Evolutionary conservation across 2,329 filamentous ascomycete species (phyloP).

Genomic region (Hyphodiscus sp.): DNA sequence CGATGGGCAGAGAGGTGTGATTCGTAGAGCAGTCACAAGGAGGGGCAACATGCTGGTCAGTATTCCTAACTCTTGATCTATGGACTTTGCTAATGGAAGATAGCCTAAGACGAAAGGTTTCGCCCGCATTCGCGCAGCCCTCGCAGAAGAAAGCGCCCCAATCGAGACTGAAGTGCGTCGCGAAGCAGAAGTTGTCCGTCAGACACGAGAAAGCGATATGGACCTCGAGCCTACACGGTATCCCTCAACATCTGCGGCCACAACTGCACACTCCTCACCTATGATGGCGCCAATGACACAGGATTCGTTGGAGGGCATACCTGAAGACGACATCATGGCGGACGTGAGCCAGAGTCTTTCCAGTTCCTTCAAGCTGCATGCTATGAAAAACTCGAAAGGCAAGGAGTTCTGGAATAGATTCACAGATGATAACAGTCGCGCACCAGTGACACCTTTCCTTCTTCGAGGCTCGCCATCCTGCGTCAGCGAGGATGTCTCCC

Average conservation of each 20-base stretch:
- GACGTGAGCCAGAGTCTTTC: constrained; percentile 42
- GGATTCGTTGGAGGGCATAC: constrained; percentile 63
- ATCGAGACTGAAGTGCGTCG: constrained; percentile 82
- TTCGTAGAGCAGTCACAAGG: constrained; percentile 75
- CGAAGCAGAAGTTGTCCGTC: constrained; percentile 91
- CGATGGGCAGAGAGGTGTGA: constrained; percentile 65
- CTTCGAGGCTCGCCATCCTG: constrained; percentile 53
- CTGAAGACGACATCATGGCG: constrained; percentile 63
- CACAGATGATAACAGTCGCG: constrained; percentile 56
- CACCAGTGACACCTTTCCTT: constrained; percentile 46
- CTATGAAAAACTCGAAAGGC: constrained; percentile 64
- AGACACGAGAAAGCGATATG: constrained; percentile 85
- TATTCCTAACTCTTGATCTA: constrained; percentile 9
- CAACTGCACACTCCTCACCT: constrained; percentile 63
- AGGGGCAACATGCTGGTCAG: constrained; percentile 82
- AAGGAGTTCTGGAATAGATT: constrained; percentile 75
- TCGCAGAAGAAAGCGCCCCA: constrained; percentile 82
- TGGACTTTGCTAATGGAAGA: constrained; percentile 25
- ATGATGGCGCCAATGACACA: constrained; percentile 51
- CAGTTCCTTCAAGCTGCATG: constrained; percentile 69
- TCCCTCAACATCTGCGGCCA: constrained; percentile 41
- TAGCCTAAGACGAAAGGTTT: constrained; percentile 96
- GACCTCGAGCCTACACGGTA: constrained; percentile 45
- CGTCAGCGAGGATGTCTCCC: constrained; percentile 60
- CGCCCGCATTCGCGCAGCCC: constrained; percentile 81